Evolutionary conservation across 352 stramenopile genomes (phyloP).

Genomic region (Elongisporangium prolatum): DNA sequence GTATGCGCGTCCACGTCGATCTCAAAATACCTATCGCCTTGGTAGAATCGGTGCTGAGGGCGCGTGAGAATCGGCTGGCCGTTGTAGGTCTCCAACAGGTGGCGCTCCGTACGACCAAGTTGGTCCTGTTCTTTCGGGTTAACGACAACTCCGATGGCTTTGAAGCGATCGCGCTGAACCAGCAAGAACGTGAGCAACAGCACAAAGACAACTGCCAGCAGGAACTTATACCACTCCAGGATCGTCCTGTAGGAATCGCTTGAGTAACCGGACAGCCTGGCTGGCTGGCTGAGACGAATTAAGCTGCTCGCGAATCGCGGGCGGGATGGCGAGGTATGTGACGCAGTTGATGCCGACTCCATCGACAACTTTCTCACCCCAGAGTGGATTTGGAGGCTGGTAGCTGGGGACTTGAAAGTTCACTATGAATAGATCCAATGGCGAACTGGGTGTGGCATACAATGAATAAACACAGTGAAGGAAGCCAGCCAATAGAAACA

Average conservation of each 20-base stretch:
- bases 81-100: slow-evolving; percentile 81
- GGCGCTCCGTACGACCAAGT: slow-evolving; percentile 64
- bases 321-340: slow-evolving; percentile 70
- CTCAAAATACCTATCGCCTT: slow-evolving; percentile 71
- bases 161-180: slow-evolving; percentile 68
- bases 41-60: slow-evolving; percentile 73
- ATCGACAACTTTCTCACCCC: slow-evolving; percentile 72
- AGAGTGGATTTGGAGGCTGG: slow-evolving; percentile 76
- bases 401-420: slow-evolving; percentile 86
- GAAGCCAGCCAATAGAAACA: background rate
- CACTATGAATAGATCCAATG: slow-evolving; percentile 69
- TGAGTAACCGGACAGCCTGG: slow-evolving; percentile 42
- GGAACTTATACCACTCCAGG: slow-evolving; percentile 29
- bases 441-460: too few relatives aligned
- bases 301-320: slow-evolving; percentile 47
- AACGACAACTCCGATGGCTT: slow-evolving; percentile 76
- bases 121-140: slow-evolving; percentile 61
- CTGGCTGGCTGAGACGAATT: slow-evolving; percentile 28
- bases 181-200: background rate
- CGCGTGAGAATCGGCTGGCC: slow-evolving; percentile 77
- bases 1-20: slow-evolving; percentile 79
- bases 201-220: too few relatives aligned
- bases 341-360: slow-evolving; percentile 79
- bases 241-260: slow-evolving; percentile 11
- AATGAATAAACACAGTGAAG: too few relatives aligned